A percentile compares a stretch with the other conserved stretches of the same genome.
Conservation (phyloP, 2,329 filamentous ascomycete species). For the Bipolaris gigantea region DNA sequence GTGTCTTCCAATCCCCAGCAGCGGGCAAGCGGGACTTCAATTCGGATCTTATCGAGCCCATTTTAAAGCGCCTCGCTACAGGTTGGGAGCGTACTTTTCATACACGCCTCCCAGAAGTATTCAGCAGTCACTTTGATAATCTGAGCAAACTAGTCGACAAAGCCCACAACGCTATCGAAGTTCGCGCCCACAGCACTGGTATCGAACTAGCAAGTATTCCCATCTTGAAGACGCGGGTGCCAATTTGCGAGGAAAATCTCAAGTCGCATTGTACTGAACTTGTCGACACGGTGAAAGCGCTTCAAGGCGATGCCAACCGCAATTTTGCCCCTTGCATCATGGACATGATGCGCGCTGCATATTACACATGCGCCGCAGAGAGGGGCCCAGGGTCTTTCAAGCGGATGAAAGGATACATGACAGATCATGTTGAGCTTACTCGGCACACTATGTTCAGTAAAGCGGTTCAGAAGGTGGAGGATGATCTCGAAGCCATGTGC, state of each 20-base stretch:
- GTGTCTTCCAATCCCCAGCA: slow-evolving; percentile 47
- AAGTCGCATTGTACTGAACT: slow-evolving; percentile 41
- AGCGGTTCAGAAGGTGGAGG: slow-evolving; percentile 49
- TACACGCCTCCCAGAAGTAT: slow-evolving; percentile 46
- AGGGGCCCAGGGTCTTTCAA: slow-evolving; percentile 51
- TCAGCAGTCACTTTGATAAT: slow-evolving; percentile 43
- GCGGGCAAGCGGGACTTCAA: slow-evolving; percentile 49
- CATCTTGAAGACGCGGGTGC: slow-evolving; percentile 48
- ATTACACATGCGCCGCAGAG: slow-evolving; percentile 51
- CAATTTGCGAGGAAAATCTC: slow-evolving; percentile 49
- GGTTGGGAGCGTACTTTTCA: slow-evolving; percentile 52
- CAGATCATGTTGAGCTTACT: slow-evolving; percentile 45
- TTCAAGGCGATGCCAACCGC: slow-evolving; percentile 58
- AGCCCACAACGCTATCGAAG: slow-evolving; percentile 51
- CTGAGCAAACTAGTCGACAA: slow-evolving; percentile 38
- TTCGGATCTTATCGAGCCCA: slow-evolving; percentile 43
- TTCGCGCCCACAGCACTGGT: slow-evolving; percentile 45
- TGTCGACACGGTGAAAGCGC: slow-evolving; percentile 45
- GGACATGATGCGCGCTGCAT: slow-evolving; percentile 51
- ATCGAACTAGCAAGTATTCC: slow-evolving; percentile 46
- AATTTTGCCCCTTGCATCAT: slow-evolving; percentile 56
- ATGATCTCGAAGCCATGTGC: slow-evolving; percentile 48
- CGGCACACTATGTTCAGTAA: slow-evolving; percentile 55
- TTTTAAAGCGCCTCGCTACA: slow-evolving; percentile 46
- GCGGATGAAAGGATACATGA: slow-evolving; percentile 59